Percentiles rank a stretch among this genome's conserved stretches.
Evolutionary conservation across 2,329 filamentous ascomycete genomes (phyloP).

Genomic region (Alternaria ventricosa): DNA sequence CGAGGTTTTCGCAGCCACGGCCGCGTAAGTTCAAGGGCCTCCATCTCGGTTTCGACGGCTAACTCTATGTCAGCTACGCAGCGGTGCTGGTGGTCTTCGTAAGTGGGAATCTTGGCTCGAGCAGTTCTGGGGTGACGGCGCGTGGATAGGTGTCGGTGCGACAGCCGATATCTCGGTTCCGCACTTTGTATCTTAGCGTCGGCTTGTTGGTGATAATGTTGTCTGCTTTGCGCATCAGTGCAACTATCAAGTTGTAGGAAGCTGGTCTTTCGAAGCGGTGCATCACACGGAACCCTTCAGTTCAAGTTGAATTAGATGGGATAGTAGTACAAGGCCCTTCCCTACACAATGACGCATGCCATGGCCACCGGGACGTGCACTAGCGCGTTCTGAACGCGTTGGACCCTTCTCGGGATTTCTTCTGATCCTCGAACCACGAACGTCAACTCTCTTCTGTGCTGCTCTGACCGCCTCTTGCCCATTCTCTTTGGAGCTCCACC

Average conservation of each 20-base stretch:
- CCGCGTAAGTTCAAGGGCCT: neutral
- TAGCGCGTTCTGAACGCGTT: neutral
- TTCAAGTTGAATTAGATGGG: neutral
- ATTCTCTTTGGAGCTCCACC: neutral
- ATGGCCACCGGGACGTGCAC: neutral
- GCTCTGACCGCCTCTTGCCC: neutral
- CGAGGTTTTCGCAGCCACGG: neutral
- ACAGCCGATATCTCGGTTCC: too few relatives aligned
- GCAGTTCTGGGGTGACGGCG: neutral
- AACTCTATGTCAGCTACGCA: neutral
- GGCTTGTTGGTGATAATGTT: too few relatives aligned
- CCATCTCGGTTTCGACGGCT: neutral
- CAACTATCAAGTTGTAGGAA: neutral
- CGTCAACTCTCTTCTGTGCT: neutral
- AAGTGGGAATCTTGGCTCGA: neutral
- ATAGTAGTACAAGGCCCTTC: neutral
- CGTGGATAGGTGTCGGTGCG: too few relatives aligned
- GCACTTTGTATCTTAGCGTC: too few relatives aligned
- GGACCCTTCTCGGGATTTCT: neutral
- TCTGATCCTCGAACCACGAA: neutral
- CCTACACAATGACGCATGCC: neutral
- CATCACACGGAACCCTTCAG: neutral
- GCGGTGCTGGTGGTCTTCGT: neutral
- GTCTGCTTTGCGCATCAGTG: neutral
- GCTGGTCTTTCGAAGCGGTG: neutral